phyloP scores from a whole-genome alignment of 2,329 filamentous ascomycete species.

The Ascochyta koolunga region DNA sequence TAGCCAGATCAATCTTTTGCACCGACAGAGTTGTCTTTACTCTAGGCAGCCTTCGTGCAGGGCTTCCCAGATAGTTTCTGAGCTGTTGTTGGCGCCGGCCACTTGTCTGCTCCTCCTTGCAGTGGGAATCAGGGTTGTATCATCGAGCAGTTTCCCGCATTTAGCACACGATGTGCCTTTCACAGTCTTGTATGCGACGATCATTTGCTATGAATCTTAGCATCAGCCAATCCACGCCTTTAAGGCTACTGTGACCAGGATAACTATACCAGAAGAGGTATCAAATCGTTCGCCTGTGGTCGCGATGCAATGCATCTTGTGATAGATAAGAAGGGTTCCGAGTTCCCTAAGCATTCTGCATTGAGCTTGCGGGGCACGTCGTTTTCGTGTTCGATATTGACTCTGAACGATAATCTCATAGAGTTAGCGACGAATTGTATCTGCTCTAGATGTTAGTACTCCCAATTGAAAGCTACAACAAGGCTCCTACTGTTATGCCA shows the following conservation, averaged over 20 bases:
- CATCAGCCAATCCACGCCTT: background rate
- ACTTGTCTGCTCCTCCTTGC: conserved; percentile 41
- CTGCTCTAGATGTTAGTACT: conserved; percentile 21
- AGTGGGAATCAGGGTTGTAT: conserved; percentile 29
- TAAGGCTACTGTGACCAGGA: background rate
- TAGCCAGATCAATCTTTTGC: background rate
- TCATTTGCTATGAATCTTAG: conserved; percentile 45
- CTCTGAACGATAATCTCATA: conserved; percentile 33
- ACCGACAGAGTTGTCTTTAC: too few relatives aligned
- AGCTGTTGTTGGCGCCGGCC: conserved; percentile 20
- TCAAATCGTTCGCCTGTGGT: conserved; percentile 39
- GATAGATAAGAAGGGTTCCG: conserved; percentile 36
- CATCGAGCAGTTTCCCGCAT: conserved; percentile 41
- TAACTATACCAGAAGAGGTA: conserved; percentile 41
- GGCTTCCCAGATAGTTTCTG: conserved; percentile 40
- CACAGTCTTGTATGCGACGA: conserved; percentile 46
- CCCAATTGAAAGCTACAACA: background rate
- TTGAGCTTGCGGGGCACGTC: conserved; percentile 34
- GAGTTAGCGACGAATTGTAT: conserved; percentile 34
- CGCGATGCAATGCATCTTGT: conserved; percentile 44
- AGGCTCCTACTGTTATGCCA: conserved; percentile 31
- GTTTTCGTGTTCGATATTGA: conserved; percentile 35
- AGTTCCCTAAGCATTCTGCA: conserved; percentile 40
- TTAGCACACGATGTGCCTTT: conserved; percentile 40
- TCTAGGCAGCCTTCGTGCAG: conserved; percentile 46